phyloP scores from a whole-genome alignment of 805 yeast species.

The Hanseniaspora lachancei region DNA sequence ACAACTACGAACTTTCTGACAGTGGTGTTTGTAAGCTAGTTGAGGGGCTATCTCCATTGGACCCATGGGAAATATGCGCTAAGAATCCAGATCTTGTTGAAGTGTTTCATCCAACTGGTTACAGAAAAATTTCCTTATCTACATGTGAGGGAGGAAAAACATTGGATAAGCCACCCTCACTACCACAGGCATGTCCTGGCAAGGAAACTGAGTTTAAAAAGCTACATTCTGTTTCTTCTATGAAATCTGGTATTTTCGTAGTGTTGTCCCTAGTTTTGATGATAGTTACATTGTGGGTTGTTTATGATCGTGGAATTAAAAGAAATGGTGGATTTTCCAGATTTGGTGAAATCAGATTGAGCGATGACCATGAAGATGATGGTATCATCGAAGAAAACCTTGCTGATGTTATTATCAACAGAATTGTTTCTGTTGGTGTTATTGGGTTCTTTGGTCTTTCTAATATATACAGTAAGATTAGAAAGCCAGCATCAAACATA shows the following conservation, averaged over 20 bases:
- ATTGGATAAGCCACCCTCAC: slow-evolving; percentile 43
- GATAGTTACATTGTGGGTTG: slow-evolving; percentile 48
- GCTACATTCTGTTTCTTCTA: slow-evolving; percentile 43
- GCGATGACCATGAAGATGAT: slow-evolving; percentile 54
- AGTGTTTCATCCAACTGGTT: slow-evolving; percentile 83
- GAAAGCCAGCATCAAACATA: not conserved
- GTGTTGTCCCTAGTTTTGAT: slow-evolving; percentile 43
- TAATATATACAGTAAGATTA: slow-evolving; percentile 14
- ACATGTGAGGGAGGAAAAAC: slow-evolving; percentile 74
- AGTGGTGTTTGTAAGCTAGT: slow-evolving; percentile 83
- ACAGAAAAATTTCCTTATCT: slow-evolving; percentile 70
- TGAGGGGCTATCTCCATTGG: slow-evolving; percentile 56
- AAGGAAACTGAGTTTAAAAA: slow-evolving; percentile 49
- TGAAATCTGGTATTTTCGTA: slow-evolving; percentile 40
- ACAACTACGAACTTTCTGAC: slow-evolving; percentile 51
- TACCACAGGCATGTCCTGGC: slow-evolving; percentile 76
- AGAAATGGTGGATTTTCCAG: slow-evolving; percentile 63
- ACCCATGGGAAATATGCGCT: slow-evolving; percentile 47
- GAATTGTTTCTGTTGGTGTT: slow-evolving; percentile 46
- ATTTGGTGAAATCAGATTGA: slow-evolving; percentile 77
- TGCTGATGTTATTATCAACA: slow-evolving; percentile 47
- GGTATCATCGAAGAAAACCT: slow-evolving; percentile 51
- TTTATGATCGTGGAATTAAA: slow-evolving; percentile 69
- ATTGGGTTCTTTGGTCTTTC: slow-evolving; percentile 31
- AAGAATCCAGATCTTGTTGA: slow-evolving; percentile 43